Conservation (phyloP, 768 basidiomycete species). For the Mycena albidolilacea region DNA sequence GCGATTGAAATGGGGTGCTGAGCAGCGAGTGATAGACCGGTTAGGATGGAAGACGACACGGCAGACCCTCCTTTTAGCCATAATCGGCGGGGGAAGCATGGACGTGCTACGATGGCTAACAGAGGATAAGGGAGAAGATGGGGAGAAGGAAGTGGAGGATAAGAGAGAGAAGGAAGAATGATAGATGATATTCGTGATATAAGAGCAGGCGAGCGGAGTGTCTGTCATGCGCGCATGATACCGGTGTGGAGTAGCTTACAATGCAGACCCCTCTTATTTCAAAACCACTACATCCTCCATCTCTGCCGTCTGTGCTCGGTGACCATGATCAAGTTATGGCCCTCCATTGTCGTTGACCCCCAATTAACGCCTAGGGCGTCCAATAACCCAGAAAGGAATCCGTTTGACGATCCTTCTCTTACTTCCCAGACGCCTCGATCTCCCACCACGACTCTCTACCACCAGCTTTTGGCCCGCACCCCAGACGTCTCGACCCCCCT, state of each 20-base stretch:
- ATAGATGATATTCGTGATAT: not conserved
- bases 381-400: slow-evolving; percentile 63
- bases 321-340: slow-evolving; percentile 82
- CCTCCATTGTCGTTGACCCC: slow-evolving; percentile 58
- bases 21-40: slow-evolving; percentile 61
- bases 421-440: slow-evolving; percentile 37
- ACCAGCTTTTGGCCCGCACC: slow-evolving; percentile 54
- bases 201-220: not conserved
- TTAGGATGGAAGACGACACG: slow-evolving; percentile 65
- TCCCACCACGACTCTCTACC: slow-evolving; percentile 39
- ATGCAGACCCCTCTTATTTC: slow-evolving; percentile 36
- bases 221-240: not conserved
- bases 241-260: slow-evolving; percentile 8
- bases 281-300: slow-evolving; percentile 8
- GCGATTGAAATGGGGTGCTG: slow-evolving; percentile 23
- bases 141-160: not conserved
- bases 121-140: slow-evolving; percentile 10
- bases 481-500: slow-evolving; percentile 42
- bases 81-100: slow-evolving; percentile 70
- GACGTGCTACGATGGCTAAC: slow-evolving; percentile 55
- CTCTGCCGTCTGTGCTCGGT: slow-evolving; percentile 11
- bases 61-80: slow-evolving; percentile 68
- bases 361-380: slow-evolving; percentile 73
- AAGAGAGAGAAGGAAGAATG: not conserved
- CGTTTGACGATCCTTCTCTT: slow-evolving; percentile 64